phyloP scores from a whole-genome alignment of 2,329 filamentous ascomycete genomes.

The Tolypocladium ovalisporum region DNA sequence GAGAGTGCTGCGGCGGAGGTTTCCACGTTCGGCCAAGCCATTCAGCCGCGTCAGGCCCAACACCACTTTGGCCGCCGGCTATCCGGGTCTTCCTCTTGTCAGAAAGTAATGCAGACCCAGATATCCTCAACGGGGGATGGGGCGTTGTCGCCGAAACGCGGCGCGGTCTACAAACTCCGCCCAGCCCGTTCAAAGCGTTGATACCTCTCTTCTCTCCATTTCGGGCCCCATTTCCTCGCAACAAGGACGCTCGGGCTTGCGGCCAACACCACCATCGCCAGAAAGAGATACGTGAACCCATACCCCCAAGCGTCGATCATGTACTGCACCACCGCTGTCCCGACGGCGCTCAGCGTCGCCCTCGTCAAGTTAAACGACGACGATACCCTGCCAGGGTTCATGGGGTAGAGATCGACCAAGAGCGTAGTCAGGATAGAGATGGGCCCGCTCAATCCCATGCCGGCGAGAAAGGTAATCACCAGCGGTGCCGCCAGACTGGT shows the following conservation, averaged over 20 bases:
- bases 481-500: slow-evolving; percentile 28
- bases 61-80: too few species aligned
- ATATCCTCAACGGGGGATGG: too few species aligned
- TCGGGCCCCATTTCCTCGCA: slow-evolving; percentile 19
- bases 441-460: slow-evolving; percentile 24
- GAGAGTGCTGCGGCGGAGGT: slow-evolving; percentile 10
- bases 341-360: slow-evolving; percentile 26
- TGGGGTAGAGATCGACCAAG: slow-evolving; percentile 31
- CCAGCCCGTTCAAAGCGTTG: slow-evolving; percentile 6
- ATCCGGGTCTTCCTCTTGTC: too few species aligned
- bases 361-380: slow-evolving; percentile 30
- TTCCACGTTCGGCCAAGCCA: too few species aligned
- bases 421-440: slow-evolving; percentile 29
- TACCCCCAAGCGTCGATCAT: slow-evolving; percentile 29
- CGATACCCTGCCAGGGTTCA: slow-evolving; percentile 27
- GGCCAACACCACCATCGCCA: slow-evolving; percentile 16
- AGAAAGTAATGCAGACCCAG: too few species aligned
- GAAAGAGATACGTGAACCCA: slow-evolving; percentile 25
- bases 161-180: too few species aligned
- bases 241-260: slow-evolving; percentile 16
- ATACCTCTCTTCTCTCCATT: slow-evolving; percentile 20
- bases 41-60: too few species aligned
- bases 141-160: too few species aligned
- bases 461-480: slow-evolving; percentile 26
- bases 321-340: slow-evolving; percentile 26